Evolutionary conservation across 2,329 filamentous ascomycete genomes (phyloP).

Genomic region (Esteya vermicola): DNA sequence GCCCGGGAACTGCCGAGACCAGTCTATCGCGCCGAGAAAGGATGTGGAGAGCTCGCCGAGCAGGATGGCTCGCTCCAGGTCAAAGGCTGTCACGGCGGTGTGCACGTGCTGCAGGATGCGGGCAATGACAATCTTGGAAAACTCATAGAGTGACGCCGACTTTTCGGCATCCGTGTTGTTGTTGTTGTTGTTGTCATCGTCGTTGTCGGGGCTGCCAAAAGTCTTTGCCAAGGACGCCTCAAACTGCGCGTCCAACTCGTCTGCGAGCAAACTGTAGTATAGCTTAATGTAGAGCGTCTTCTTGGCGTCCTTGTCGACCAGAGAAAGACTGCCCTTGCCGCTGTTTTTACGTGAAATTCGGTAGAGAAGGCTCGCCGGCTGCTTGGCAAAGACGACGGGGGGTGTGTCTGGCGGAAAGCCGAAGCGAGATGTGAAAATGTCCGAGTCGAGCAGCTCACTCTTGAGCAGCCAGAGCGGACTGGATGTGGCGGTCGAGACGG

Average conservation of each 20-base stretch:
- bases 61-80: slow-evolving; percentile 43
- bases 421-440: slow-evolving; percentile 51
- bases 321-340: too few species aligned
- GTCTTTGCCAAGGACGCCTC: slow-evolving; percentile 27
- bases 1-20: slow-evolving; percentile 34
- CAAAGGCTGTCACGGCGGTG: slow-evolving; percentile 27
- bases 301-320: slow-evolving; percentile 19
- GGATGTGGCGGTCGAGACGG: slow-evolving; percentile 64
- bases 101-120: slow-evolving; percentile 29
- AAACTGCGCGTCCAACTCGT: slow-evolving; percentile 48
- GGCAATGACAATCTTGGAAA: slow-evolving; percentile 11
- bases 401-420: slow-evolving; percentile 35
- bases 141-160: slow-evolving; percentile 9
- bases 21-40: slow-evolving; percentile 29
- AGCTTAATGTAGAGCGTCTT: slow-evolving; percentile 54
- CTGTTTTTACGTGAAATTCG: slow-evolving; percentile 48
- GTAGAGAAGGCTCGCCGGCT: slow-evolving; percentile 70
- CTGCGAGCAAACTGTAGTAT: slow-evolving; percentile 61
- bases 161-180: too few species aligned
- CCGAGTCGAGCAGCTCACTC: slow-evolving; percentile 56
- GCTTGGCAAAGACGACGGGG: slow-evolving; percentile 60
- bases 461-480: slow-evolving; percentile 62
- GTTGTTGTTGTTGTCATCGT: too few species aligned
- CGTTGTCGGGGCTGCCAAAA: slow-evolving; percentile 15
- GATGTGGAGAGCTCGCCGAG: slow-evolving; percentile 35